Conservation (phyloP, 2,329 filamentous ascomycete species). For the Thermothelomyces thermophilus region DNA sequence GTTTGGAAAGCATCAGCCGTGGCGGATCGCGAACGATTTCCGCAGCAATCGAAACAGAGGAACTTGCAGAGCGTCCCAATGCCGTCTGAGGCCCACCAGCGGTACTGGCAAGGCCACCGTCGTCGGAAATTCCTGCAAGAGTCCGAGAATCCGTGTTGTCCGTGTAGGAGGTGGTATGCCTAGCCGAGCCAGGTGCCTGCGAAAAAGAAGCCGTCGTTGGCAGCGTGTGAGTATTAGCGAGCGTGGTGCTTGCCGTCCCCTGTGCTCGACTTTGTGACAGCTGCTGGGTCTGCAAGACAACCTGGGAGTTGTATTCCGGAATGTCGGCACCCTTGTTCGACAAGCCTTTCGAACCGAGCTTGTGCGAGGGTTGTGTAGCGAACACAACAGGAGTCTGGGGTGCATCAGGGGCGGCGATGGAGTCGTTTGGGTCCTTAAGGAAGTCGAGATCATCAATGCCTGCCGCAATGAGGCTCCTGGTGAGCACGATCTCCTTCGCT, state of each 20-base stretch:
- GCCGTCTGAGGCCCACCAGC: constrained; percentile 22
- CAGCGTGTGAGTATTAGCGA: background rate
- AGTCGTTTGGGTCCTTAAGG: constrained; percentile 30
- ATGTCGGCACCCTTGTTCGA: constrained; percentile 30
- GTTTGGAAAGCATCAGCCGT: background rate
- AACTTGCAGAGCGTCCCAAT: constrained; percentile 12
- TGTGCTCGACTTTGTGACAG: background rate
- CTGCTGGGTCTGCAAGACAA: constrained; percentile 41
- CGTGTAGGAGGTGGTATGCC: background rate
- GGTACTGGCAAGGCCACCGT: constrained; percentile 8
- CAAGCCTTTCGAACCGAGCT: constrained; percentile 26
- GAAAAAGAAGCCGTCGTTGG: background rate
- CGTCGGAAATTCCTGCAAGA: constrained; percentile 5
- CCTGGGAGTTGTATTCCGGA: constrained; percentile 36
- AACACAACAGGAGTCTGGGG: constrained; percentile 33
- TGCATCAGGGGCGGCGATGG: constrained; percentile 25
- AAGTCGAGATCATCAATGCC: constrained; percentile 40
- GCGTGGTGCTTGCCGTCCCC: background rate
- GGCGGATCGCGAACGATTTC: background rate
- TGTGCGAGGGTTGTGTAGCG: constrained; percentile 37
- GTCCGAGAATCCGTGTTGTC: background rate
- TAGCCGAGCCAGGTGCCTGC: background rate
- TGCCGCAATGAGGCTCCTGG: constrained; percentile 36
- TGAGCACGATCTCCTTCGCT: constrained; percentile 37
- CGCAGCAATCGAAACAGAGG: background rate